Evolutionary conservation across 345 rosid species (phyloP), one percentile per base, ranked within the genome.

Genomic region (Arabidopsis thaliana): DNA sequence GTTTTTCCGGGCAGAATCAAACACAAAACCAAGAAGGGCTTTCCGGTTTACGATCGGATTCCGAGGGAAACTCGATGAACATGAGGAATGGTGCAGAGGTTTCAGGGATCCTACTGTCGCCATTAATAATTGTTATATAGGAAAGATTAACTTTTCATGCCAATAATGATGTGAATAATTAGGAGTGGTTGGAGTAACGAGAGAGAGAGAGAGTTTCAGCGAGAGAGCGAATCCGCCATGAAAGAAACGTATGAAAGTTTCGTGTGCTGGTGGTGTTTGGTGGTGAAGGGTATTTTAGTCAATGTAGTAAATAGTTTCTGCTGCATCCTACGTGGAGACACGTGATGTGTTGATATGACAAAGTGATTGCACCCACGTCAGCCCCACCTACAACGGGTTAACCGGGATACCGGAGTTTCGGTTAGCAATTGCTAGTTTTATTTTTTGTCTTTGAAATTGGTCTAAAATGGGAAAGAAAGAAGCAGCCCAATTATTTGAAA

Each of bases 301-400:
- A 52, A 30, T 53, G 2, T 42, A 0, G 0, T 4, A 51, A 4
- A 63, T 30, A 63, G 6, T 53, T 42, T 75, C 46, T 38, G 67
- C 74, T 60, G 40, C 44, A 3, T 50, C 71, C 56, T 73, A 82
- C 83, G 85, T 84, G 86, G 84, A 69, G 69, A 64, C 67, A 80
- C 73, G 79, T 80, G 76, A 69, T 56, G 67, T 33, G 59, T 46
- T 46, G 28, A 33, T 33, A 64, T 4, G 23, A n/a, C 41, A 20
- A 58, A 28, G 58, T 8, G 41, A 59, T 53, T 59, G 8, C 24
- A 8, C 80, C 80, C 58, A 69, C 75, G 80, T 60, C 73, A 32
- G 16, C 32, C 49, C 76, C 65, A 70, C 71, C 45, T 32, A 70
- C 49, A 64, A 38, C 72, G 52, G 23, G 28, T 25, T 37, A 3